These are phyloP conservation scores for Gypsophila paniculata DNA, from an alignment of 179 eudicot genomes.

Conservation along the genomic window DNA sequence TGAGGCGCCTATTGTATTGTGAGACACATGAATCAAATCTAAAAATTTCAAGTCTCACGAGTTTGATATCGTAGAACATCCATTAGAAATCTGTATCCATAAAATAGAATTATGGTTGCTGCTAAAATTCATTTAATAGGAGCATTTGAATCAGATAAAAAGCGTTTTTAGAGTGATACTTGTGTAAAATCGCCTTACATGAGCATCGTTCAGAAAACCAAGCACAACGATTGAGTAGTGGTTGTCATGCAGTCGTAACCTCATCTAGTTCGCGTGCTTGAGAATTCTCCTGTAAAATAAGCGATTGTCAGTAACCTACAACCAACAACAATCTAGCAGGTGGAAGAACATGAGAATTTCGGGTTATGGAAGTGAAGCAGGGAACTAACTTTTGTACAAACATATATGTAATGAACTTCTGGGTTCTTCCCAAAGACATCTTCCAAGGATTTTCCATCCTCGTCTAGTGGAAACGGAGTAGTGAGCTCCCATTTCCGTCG, in stretches of 20 bases:
- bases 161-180: too few relatives aligned
- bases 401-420: constrained; percentile 78
- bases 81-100: too few relatives aligned
- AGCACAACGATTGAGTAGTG: neutral
- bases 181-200: too few relatives aligned
- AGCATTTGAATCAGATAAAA: too few relatives aligned
- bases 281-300: constrained; percentile 23
- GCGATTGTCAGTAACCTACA: neutral
- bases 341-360: neutral
- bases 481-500: constrained; percentile 53
- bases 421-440: constrained; percentile 45
- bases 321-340: neutral
- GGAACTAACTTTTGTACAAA: constrained; percentile 61
- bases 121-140: too few relatives aligned
- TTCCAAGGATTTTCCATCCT: constrained; percentile 44
- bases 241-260: neutral
- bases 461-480: constrained; percentile 53
- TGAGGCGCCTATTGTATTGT: too few relatives aligned
- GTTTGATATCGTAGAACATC: too few relatives aligned
- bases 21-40: too few relatives aligned
- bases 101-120: too few relatives aligned
- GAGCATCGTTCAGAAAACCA: neutral
- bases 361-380: neutral
- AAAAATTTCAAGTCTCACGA: too few relatives aligned
- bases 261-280: constrained; percentile 18